Base-by-base conservation (phyloP, 176 grass and related monocot genomes). In the Carex littledalei region DNA sequence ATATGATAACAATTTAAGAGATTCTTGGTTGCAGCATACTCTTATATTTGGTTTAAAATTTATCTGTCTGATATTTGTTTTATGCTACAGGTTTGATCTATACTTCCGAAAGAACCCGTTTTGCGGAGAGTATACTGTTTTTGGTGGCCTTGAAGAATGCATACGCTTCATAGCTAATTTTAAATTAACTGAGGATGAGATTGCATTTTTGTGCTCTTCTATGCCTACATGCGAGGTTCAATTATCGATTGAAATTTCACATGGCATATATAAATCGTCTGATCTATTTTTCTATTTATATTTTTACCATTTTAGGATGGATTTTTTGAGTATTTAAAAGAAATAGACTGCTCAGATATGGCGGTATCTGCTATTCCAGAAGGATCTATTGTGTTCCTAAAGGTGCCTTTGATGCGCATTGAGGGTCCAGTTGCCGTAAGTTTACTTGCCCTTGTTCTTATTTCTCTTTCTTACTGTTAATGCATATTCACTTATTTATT, bases 381-480 rank as follows among this genome's bases (percentile, higher is more conserved):
- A 78, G 90, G 86, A 13, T 91, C 90, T 86, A 60, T 91, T 84
- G 86, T 84, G 41, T 91, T 91, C 47, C 86, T 84, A 24, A 88
- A 91, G 84, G 66, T 88, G 64, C 90, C 90, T 34, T 84, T 88
- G 65, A 91, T 91, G 84, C 87, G 90, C 67, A 84, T 91, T 29
- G 80, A 88, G 63, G 90, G 90, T 57, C 90, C 90, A 35, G 84
- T 91, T 74, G 7, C 61, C 8, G 56, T 78, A 86, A 86, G 59
- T 86, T 47, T 26, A 62, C 56, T 45, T 55, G 15, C 16, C 6
- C 78, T 37, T 39, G 17, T 58, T 21, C 17, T 63, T 66, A 15
- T 37, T 53, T 64, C 52, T 8, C 12, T 6, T 50, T 65, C 24
- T 77, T 24, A 15, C 39, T 64, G 21, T 57, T 45, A 37, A 55